phyloP scores from a whole-genome alignment of 2,329 filamentous ascomycete genomes.

The Trichophyton mentagrophytes region DNA sequence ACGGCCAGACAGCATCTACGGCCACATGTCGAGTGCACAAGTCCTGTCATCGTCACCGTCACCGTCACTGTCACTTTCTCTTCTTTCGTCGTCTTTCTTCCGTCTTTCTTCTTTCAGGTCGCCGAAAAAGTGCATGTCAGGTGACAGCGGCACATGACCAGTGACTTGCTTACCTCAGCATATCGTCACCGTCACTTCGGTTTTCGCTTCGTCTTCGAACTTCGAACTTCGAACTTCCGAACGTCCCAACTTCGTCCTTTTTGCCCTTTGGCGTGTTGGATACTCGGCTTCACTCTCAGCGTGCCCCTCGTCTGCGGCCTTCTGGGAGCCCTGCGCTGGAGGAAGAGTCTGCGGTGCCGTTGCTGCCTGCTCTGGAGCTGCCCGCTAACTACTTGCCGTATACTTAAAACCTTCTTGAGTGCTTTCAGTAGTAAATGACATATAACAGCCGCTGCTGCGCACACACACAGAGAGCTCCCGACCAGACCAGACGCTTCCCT shows the following conservation, averaged over 20 bases:
- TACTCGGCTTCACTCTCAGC: background rate
- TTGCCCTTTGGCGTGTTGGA: background rate
- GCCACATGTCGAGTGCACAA: background rate
- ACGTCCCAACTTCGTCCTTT: background rate
- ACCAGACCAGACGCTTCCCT: background rate
- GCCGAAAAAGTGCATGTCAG: background rate
- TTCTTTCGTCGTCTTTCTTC: background rate
- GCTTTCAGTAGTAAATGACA: background rate
- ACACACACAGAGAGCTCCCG: background rate
- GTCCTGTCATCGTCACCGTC: too few relatives aligned
- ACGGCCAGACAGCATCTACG: background rate
- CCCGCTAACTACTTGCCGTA: background rate
- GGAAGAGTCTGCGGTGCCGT: background rate
- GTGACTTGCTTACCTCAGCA: background rate
- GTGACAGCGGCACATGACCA: background rate
- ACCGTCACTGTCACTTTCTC: background rate
- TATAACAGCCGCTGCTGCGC: background rate
- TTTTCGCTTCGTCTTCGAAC: background rate
- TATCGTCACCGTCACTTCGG: background rate
- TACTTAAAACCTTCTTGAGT: background rate
- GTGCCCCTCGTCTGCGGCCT: background rate
- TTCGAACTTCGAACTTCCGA: background rate
- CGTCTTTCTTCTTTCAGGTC: background rate
- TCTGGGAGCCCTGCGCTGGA: background rate
- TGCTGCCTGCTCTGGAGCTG: background rate